phyloP scores from a whole-genome alignment of 177 flowering plant genomes.

The Vitis hybrid region DNA sequence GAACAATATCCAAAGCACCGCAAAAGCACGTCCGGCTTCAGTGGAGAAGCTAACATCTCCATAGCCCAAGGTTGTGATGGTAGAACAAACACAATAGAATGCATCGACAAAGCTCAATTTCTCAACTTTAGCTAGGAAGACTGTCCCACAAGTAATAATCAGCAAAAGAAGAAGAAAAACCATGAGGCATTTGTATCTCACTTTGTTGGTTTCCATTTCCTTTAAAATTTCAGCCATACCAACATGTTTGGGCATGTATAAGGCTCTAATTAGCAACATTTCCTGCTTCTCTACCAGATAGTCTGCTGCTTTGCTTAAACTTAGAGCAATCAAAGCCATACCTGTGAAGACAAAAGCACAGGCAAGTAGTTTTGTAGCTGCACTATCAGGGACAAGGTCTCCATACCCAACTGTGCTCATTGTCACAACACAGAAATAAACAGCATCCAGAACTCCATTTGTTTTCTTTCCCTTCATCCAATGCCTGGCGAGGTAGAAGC shows the following conservation, averaged over 20 bases:
- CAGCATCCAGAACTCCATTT: slow-evolving; percentile 68
- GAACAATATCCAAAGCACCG: slow-evolving; percentile 72
- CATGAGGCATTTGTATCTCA: slow-evolving; percentile 51
- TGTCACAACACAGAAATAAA: slow-evolving; percentile 88
- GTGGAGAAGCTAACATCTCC: slow-evolving; percentile 89
- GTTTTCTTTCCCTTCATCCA: slow-evolving; percentile 72
- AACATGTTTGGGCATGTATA: slow-evolving; percentile 33
- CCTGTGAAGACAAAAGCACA: slow-evolving; percentile 88
- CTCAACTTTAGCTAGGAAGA: slow-evolving; percentile 59
- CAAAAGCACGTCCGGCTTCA: slow-evolving; percentile 69
- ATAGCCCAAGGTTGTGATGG: slow-evolving; percentile 88
- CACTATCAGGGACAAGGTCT: slow-evolving; percentile 84
- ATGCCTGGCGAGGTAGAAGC: slow-evolving; percentile 55
- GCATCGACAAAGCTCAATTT: slow-evolving; percentile 60
- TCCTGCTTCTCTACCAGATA: slow-evolving; percentile 92
- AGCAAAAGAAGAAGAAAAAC: slow-evolving; percentile 34
- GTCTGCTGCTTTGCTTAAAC: slow-evolving; percentile 75
- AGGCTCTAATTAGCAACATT: slow-evolving; percentile 50
- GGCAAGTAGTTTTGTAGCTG: slow-evolving; percentile 70
- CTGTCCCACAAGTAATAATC: slow-evolving; percentile 52
- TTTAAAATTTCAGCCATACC: slow-evolving; percentile 42
- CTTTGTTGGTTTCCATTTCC: slow-evolving; percentile 55
- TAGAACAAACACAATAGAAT: slow-evolving; percentile 89
- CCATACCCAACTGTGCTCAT: slow-evolving; percentile 99
- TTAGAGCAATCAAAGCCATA: slow-evolving; percentile 68